These are phyloP conservation scores for Papiliotrema terrestris DNA, from an alignment of 1,284 basidiomycete species.

Conservation along the genomic window DNA sequence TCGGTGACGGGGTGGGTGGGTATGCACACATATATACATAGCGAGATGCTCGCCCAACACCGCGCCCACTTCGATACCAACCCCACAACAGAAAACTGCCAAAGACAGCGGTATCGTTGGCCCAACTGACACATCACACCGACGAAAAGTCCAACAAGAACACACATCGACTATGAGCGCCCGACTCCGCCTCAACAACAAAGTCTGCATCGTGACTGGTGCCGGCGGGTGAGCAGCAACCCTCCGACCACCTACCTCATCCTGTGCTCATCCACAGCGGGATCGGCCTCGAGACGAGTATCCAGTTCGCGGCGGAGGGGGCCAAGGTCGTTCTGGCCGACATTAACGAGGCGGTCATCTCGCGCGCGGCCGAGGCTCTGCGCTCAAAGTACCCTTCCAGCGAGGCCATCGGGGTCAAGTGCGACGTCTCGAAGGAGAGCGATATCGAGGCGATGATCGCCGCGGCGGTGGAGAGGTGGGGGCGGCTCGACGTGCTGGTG, in stretches of 20 bases:
- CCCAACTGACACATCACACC: too few relatives aligned
- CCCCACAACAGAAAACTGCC: too few relatives aligned
- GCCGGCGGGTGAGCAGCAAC: slow-evolving; percentile 44
- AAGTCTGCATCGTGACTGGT: slow-evolving; percentile 49
- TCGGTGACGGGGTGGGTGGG: too few relatives aligned
- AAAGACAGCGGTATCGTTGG: too few relatives aligned
- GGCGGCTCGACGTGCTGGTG: slow-evolving; percentile 88
- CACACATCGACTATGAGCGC: not conserved
- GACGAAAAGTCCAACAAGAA: too few relatives aligned
- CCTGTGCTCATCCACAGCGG: slow-evolving; percentile 52
- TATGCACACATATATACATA: too few relatives aligned
- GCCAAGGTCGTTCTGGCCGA: slow-evolving; percentile 83
- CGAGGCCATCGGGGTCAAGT: slow-evolving; percentile 66
- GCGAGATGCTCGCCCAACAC: too few relatives aligned
- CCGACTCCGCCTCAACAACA: not conserved
- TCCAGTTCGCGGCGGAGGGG: slow-evolving; percentile 89
- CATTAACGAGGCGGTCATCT: slow-evolving; percentile 71
- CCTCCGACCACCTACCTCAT: not conserved
- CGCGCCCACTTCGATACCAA: too few relatives aligned
- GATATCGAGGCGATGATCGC: slow-evolving; percentile 80
- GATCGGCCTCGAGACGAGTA: slow-evolving; percentile 86
- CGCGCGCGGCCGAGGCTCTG: slow-evolving; percentile 66
- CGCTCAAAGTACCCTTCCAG: slow-evolving; percentile 64
- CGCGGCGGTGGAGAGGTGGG: slow-evolving; percentile 74
- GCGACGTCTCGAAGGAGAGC: slow-evolving; percentile 82